Base-by-base conservation (phyloP, 2,329 filamentous ascomycete genomes). In the Alternaria hordeiaustralica region DNA sequence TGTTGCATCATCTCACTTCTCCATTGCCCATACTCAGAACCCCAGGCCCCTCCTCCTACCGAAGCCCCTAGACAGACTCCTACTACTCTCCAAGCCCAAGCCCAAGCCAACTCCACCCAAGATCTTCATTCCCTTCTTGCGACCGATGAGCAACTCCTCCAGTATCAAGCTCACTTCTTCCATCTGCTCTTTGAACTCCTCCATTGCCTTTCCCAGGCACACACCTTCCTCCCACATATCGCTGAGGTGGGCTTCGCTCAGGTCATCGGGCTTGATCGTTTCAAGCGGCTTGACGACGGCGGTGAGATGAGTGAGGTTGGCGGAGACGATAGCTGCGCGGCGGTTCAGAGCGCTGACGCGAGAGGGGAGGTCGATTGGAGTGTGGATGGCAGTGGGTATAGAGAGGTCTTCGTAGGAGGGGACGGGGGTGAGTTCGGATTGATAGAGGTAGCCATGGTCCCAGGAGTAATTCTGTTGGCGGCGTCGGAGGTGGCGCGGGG, bases 101-200 rank as follows among this genome's bases (percentile, higher is more conserved):
- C 49, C 49, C 20, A 53, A 36, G 9, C 49, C 28, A 23, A 53
- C 20, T 13, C 49, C 49, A 25, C 49, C 28, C 13, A 53, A 18
- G 49, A 53, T 33, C 49, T 53, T 53, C 28, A 53, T 36, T n/a
- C 28, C 49, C 49, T 53, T 53, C 49, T 53, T 53, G 9, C 49
- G 49, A 53, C 30, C 30, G 23, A 53, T 41, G 20, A 50, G 23
- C 28, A 58, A 12, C 9, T 58, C 55, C n/a, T 50, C 44, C n/a
- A 58, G 11, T 20, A 58, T 69, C 69, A 61, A 67, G 69, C 41
- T 45, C 15, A 59, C 49, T 13, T 59, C 57, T 13, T 54, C 57
- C 41, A 59, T 53, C 18, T 53, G 57, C 26, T 53, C 57, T 4
- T 25, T 54, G 33, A 60, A 55, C 50, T 55, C 58, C 12, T 55